Evolutionary conservation across 1,139 yeast species (phyloP).

Genomic region (Debaryomycetaceae sp.): DNA sequence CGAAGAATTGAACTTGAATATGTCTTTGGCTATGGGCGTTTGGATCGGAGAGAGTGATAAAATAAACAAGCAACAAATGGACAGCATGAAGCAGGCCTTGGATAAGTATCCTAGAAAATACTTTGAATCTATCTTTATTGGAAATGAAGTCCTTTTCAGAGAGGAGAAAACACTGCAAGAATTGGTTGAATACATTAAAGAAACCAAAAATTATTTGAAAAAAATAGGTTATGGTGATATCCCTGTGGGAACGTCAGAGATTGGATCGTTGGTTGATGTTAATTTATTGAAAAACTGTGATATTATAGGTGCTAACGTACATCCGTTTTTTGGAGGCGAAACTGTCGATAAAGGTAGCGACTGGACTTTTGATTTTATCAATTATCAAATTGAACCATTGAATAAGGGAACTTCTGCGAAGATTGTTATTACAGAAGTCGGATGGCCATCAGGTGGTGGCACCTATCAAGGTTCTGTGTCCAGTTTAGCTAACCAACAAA

Average conservation of each 20-base stretch:
- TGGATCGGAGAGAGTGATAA: slow-evolving; percentile 53
- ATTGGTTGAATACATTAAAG: slow-evolving; percentile 41
- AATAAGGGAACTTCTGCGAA: slow-evolving; percentile 18
- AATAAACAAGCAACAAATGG: slow-evolving; percentile 40
- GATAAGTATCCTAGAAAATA: slow-evolving; percentile 40
- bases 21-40: slow-evolving; percentile 61
- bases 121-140: slow-evolving; percentile 55
- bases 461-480: slow-evolving; percentile 44
- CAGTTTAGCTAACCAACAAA: slow-evolving; percentile 39
- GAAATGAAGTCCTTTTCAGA: slow-evolving; percentile 62
- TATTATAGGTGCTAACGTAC: slow-evolving; percentile 61
- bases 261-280: slow-evolving; percentile 43
- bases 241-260: slow-evolving; percentile 56
- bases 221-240: slow-evolving; percentile 31
- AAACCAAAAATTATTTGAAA: slow-evolving; percentile 35
- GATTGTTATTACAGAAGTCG: slow-evolving; percentile 58
- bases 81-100: slow-evolving; percentile 41
- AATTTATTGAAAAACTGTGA: slow-evolving; percentile 44
- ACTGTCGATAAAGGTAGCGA: slow-evolving; percentile 44
- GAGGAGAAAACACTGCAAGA: slow-evolving; percentile 41
- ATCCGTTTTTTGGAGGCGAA: slow-evolving; percentile 68
- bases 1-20: slow-evolving; percentile 43
- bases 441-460: slow-evolving; percentile 73
- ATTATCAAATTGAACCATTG: slow-evolving; percentile 38
- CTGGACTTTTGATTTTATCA: slow-evolving; percentile 54